A percentile compares a stretch with the other conserved stretches of the same genome.
These are phyloP conservation scores for Nakazawaea molendinolei DNA, from an alignment of 805 yeast genomes.

Conservation along the genomic window DNA sequence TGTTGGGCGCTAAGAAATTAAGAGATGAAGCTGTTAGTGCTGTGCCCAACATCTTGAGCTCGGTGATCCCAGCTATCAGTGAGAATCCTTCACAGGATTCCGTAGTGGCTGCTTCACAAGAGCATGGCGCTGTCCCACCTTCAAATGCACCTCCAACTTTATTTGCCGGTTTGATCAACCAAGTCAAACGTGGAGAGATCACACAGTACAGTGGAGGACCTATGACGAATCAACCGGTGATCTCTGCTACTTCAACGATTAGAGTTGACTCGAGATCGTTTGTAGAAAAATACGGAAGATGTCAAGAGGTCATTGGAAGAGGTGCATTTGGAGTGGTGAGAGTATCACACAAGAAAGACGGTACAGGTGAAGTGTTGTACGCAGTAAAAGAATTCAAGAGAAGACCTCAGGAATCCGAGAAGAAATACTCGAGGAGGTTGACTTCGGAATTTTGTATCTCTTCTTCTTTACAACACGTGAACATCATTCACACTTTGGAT, in stretches of 20 bases:
- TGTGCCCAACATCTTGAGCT: slow-evolving; percentile 15
- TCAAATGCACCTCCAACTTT: slow-evolving; percentile 56
- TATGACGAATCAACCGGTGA: slow-evolving; percentile 9
- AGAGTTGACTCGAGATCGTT: slow-evolving; percentile 47
- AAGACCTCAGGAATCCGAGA: slow-evolving; percentile 52
- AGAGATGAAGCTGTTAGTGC: slow-evolving; percentile 70
- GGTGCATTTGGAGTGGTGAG: slow-evolving; percentile 95
- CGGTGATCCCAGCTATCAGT: slow-evolving; percentile 9
- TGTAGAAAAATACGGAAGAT: slow-evolving; percentile 85
- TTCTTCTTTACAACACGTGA: slow-evolving; percentile 68
- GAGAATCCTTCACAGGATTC: slow-evolving; percentile 1
- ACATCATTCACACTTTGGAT: slow-evolving; percentile 73
- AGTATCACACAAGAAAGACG: slow-evolving; percentile 64
- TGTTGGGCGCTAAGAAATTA: slow-evolving; percentile 65
- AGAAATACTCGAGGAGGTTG: slow-evolving; percentile 63
- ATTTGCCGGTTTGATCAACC: slow-evolving; percentile 60
- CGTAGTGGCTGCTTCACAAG: background rate
- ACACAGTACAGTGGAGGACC: slow-evolving; percentile 21
- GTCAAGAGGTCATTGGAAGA: slow-evolving; percentile 90
- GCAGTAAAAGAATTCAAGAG: slow-evolving; percentile 86
- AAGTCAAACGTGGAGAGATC: slow-evolving; percentile 35
- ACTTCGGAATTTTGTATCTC: slow-evolving; percentile 82
- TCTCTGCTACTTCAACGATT: slow-evolving; percentile 12
- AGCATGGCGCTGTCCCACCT: slow-evolving; percentile 16
- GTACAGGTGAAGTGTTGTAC: slow-evolving; percentile 43